phyloP scores from a whole-genome alignment of 1,284 basidiomycete species.

The Rhodotorula sp. region DNA sequence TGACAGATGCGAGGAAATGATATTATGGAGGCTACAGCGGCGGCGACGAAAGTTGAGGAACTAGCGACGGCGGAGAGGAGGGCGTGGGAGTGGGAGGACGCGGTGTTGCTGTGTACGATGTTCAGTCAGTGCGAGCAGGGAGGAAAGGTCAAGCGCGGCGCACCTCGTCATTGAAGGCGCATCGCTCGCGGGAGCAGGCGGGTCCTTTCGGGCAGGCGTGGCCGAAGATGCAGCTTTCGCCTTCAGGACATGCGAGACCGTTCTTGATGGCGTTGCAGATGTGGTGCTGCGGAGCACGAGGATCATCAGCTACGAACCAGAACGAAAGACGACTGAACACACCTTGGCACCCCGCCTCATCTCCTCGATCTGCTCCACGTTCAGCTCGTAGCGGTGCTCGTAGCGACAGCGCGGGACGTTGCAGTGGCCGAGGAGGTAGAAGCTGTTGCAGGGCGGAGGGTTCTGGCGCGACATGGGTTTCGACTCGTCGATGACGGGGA shows the following conservation, averaged over 20 bases:
- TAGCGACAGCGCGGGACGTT: slow-evolving; percentile 33
- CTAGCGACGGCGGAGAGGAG: slow-evolving; percentile 13
- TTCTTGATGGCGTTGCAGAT: slow-evolving; percentile 33
- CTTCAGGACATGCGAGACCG: slow-evolving; percentile 25
- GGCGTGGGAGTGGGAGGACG: slow-evolving; percentile 14
- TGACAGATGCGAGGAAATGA: too few relatives aligned
- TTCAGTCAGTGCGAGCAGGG: neutral
- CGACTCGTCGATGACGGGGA: slow-evolving; percentile 38
- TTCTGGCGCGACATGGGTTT: slow-evolving; percentile 37
- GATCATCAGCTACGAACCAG: too few relatives aligned
- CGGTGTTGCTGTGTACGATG: slow-evolving; percentile 11
- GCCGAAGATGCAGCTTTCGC: slow-evolving; percentile 24
- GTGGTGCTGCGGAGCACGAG: slow-evolving; percentile 12
- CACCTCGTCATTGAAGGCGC: slow-evolving; percentile 26
- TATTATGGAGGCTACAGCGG: neutral
- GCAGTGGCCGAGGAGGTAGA: slow-evolving; percentile 22
- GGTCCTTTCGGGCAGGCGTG: slow-evolving; percentile 27
- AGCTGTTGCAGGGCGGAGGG: slow-evolving; percentile 32
- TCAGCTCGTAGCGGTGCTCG: slow-evolving; percentile 30
- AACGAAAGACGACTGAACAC: neutral
- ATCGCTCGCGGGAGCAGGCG: slow-evolving; percentile 24
- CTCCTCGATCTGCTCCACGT: slow-evolving; percentile 20
- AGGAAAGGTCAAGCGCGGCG: neutral
- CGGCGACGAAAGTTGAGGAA: too few relatives aligned
- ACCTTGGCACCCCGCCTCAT: slow-evolving; percentile 33